Percentiles rank a stretch among this genome's conserved stretches.
phyloP scores from a whole-genome alignment of 1,284 basidiomycete genomes.

The Ustilago cynodontis region DNA sequence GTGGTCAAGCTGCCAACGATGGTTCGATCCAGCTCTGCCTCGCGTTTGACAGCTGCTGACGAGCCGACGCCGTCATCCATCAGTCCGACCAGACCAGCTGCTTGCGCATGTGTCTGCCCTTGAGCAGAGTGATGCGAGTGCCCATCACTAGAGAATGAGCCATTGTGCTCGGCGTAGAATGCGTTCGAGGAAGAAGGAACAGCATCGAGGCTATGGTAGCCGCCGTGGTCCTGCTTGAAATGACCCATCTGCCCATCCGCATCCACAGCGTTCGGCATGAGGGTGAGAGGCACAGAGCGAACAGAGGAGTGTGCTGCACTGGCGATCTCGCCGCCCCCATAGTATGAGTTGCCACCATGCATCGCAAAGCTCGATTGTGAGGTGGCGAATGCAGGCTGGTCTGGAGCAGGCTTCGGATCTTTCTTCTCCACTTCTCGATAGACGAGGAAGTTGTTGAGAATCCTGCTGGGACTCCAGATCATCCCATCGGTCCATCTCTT shows the following conservation, averaged over 20 bases:
- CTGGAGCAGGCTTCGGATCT: slow-evolving; percentile 36
- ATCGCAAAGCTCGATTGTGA: slow-evolving; percentile 29
- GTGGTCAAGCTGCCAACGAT: slow-evolving; percentile 63
- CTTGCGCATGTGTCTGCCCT: slow-evolving; percentile 33
- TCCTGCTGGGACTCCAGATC: slow-evolving; percentile 89
- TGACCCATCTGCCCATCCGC: slow-evolving; percentile 19
- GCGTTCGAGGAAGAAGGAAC: slow-evolving; percentile 26
- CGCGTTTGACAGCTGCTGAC: slow-evolving; percentile 22
- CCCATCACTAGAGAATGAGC: slow-evolving; percentile 18
- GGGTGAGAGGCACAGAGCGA: slow-evolving; percentile 36
- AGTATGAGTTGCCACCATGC: slow-evolving; percentile 1
- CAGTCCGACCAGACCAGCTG: slow-evolving; percentile 41
- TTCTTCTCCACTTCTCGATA: slow-evolving; percentile 66
- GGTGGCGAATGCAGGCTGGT: slow-evolving; percentile 36
- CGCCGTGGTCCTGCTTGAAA: slow-evolving; percentile 26
- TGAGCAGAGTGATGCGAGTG: slow-evolving; percentile 10
- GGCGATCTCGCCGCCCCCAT: slow-evolving; percentile 12
- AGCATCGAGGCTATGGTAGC: slow-evolving; percentile 21
- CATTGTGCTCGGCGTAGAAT: slow-evolving; percentile 29
- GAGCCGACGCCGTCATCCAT: slow-evolving; percentile 18
- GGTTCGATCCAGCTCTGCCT: slow-evolving; percentile 54
- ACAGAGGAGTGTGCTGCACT: slow-evolving; percentile 11
- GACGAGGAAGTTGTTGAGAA: slow-evolving; percentile 90
- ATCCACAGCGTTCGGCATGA: slow-evolving; percentile 36
- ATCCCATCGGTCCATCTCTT: slow-evolving; percentile 98